phyloP scores from a whole-genome alignment of 78 protist genomes.

The Chrysochromulina tobinii region DNA sequence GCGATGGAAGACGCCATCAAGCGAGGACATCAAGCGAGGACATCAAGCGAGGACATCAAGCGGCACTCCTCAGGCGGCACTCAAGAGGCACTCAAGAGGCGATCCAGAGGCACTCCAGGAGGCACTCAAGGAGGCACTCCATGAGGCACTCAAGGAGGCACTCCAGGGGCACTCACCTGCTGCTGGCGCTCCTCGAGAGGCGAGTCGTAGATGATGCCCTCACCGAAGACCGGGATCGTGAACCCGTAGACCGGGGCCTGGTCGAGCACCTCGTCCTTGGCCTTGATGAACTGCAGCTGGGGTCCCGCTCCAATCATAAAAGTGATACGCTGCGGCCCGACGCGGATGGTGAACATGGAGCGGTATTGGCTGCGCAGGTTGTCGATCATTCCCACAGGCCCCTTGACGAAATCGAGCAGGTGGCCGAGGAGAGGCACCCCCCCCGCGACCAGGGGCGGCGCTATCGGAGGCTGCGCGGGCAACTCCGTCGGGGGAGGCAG shows the following conservation, averaged over 20 bases:
- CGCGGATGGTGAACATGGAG: not conserved
- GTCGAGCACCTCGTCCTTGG: slow-evolving; percentile 18
- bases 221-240: slow-evolving; percentile 50
- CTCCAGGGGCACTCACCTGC: not conserved
- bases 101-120: too few species aligned
- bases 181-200: slow-evolving; percentile 24
- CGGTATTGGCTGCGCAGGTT: not conserved
- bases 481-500: not conserved
- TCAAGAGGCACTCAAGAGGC: too few species aligned
- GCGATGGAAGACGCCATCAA: not conserved
- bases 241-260: slow-evolving; percentile 42
- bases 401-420: not conserved
- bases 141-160: too few species aligned
- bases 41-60: too few species aligned
- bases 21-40: too few species aligned
- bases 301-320: not conserved
- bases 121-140: too few species aligned
- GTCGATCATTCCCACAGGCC: not conserved
- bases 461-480: not conserved
- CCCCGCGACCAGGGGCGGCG: not conserved
- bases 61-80: too few species aligned
- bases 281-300: not conserved
- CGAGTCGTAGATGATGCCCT: slow-evolving; percentile 32
- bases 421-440: slow-evolving; percentile 3
- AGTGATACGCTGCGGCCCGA: not conserved